Conservation (phyloP, 306 rosid genomes). For the Dryas alaskensis region DNA sequence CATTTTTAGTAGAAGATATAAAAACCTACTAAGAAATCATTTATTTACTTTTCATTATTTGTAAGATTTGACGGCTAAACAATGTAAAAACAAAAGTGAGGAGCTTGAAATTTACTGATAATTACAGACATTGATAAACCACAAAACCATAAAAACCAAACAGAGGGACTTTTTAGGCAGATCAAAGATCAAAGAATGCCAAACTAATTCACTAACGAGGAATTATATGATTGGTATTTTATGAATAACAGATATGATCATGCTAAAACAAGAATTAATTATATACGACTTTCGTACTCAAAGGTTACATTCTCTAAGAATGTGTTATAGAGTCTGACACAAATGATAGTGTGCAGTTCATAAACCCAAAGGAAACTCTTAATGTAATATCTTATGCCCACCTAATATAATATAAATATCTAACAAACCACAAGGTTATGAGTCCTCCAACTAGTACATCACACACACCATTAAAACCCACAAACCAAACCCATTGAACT, state of each 20-base stretch:
- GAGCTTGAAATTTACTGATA: not conserved
- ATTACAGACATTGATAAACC: not conserved
- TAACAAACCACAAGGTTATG: not conserved
- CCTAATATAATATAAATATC: not conserved
- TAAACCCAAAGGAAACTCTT: not conserved
- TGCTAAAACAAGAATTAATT: not conserved
- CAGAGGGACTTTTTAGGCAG: not conserved
- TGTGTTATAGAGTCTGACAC: not conserved
- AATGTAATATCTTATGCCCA: not conserved
- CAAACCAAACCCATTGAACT: not conserved
- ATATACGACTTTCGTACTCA: not conserved
- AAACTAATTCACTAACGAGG: not conserved
- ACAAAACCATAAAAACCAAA: not conserved
- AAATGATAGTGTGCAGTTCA: not conserved
- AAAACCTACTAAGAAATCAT: not conserved
- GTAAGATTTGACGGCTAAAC: not conserved
- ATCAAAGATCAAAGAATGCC: not conserved
- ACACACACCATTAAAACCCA: not conserved
- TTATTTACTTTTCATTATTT: not conserved
- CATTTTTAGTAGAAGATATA: not conserved
- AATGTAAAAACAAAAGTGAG: not conserved
- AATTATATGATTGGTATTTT: not conserved
- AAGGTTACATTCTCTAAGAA: not conserved
- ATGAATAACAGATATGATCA: not conserved
- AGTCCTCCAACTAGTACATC: not conserved